Conservation (phyloP, 176 grass and related monocot species). For the Carex parvula region DNA sequence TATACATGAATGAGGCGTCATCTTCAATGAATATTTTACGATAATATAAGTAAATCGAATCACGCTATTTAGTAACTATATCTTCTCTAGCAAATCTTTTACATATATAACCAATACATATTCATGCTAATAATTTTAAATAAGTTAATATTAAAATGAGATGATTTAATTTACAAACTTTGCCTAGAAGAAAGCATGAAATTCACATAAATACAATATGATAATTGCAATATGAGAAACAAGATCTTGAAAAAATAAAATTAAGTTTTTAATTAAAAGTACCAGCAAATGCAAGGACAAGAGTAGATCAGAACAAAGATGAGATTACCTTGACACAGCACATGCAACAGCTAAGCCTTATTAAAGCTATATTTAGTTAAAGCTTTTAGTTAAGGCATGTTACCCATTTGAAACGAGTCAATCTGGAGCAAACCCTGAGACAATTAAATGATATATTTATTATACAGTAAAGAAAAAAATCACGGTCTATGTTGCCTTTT, state of each 20-base stretch:
- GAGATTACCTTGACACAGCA: constrained; percentile 25
- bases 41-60: neutral
- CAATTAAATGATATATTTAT: neutral
- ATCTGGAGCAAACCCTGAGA: neutral
- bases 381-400: neutral
- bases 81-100: neutral
- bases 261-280: neutral
- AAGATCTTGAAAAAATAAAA: neutral
- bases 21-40: neutral
- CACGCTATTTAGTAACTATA: neutral
- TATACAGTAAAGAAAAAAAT: neutral
- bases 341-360: constrained; percentile 26
- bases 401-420: neutral
- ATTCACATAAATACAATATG: neutral
- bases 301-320: constrained; percentile 23
- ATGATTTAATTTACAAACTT: neutral
- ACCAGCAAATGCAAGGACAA: neutral
- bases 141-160: neutral
- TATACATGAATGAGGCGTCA: neutral
- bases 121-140: neutral
- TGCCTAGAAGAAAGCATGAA: neutral
- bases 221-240: neutral
- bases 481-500: no score
- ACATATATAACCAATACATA: neutral
- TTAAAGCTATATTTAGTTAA: constrained; percentile 17